Percentiles rank a stretch among this genome's conserved stretches.
Conservation (phyloP, 129 eudicot genomes). For the Oenanthe sinensis region DNA sequence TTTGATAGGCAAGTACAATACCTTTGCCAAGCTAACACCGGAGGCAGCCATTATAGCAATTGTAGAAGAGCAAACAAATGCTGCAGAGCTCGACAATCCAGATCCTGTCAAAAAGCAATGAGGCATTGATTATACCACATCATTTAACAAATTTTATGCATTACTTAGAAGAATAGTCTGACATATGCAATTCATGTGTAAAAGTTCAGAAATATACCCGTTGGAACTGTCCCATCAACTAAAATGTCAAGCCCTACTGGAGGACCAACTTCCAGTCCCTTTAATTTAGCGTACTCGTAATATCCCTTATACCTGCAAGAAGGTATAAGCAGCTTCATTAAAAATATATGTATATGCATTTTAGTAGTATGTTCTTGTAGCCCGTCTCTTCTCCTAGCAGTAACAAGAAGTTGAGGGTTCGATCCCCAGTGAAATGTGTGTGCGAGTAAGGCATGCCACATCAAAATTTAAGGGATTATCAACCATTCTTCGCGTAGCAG, state of each 20-base stretch:
- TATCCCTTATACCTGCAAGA: conserved; percentile 82
- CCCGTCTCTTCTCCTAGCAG: too few species aligned
- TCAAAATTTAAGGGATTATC: neutral
- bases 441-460: neutral
- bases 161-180: neutral
- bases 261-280: conserved; percentile 58
- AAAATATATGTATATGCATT: neutral
- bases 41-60: conserved; percentile 92
- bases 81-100: conserved; percentile 97
- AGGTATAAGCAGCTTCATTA: conserved; percentile 8
- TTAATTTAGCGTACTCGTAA: conserved; percentile 69
- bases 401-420: too few species aligned
- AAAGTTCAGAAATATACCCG: conserved; percentile 39
- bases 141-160: neutral
- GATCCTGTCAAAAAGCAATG: conserved; percentile 45
- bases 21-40: conserved; percentile 69
- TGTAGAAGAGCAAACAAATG: conserved; percentile 94
- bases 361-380: too few species aligned
- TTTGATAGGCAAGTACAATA: conserved; percentile 18
- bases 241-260: conserved; percentile 90
- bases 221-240: conserved; percentile 95
- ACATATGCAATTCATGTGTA: conserved; percentile 1
- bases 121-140: neutral
- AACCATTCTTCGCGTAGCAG: neutral
- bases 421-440: neutral